Conservation (phyloP, 1,284 basidiomycete species). For the Trichosporon asahii region DNA sequence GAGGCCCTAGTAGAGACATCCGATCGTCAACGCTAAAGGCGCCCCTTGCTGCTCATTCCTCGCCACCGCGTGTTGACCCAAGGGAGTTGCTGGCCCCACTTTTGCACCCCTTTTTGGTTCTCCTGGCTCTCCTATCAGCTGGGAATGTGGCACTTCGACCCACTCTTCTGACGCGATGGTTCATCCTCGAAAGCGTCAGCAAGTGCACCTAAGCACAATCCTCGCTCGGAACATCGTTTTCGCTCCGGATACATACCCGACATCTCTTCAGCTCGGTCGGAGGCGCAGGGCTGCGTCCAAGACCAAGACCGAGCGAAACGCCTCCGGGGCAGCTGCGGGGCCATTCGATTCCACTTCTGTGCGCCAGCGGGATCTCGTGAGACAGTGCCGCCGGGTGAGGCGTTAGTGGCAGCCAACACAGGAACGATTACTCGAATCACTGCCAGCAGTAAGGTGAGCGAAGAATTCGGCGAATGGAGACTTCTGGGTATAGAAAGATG, state of each 20-base stretch:
- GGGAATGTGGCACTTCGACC: conserved; percentile 10
- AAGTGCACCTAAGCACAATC: not conserved
- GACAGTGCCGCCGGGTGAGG: not conserved
- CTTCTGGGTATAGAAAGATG: not conserved
- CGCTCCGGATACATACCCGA: not conserved
- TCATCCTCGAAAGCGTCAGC: not conserved
- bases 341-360: not conserved
- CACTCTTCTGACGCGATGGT: not conserved
- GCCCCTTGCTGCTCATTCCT: not conserved
- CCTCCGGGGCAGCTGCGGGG: not conserved
- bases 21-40: not conserved
- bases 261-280: not conserved
- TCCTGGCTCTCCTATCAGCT: not conserved
- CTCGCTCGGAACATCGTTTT: not conserved
- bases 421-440: too few relatives aligned
- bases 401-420: not conserved
- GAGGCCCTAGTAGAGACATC: not conserved
- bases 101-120: not conserved
- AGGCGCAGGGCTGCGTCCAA: not conserved
- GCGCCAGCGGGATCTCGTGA: not conserved
- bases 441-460: too few relatives aligned
- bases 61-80: not conserved
- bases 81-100: not conserved
- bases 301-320: not conserved
- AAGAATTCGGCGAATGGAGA: not conserved